Evolutionary conservation across 108 stramenopile species (phyloP), one percentile per base, ranked within the genome.

Genomic region (Cyclotella choctawhatcheeana): DNA sequence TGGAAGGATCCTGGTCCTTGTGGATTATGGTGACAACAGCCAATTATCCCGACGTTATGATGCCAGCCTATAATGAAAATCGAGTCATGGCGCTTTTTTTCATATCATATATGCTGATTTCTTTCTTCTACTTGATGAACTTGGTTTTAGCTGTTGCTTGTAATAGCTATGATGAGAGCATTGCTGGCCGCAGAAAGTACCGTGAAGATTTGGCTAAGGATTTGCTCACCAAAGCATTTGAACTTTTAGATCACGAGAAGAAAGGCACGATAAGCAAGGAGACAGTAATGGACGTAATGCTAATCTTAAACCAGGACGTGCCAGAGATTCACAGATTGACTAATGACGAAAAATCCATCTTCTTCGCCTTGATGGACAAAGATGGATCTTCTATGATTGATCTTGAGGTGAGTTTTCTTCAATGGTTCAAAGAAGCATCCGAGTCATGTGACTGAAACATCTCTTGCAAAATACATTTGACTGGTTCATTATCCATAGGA

Each of bases 1-100:
- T 84, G 0, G 89, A 90, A 61, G 79, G 77, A 6, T 59, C 89
- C 47, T 88, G 82, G 84, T 85, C 86, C 0, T 48, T 92, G 2
- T 92, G 88, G 87, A 90, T 88, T 50, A 83, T 82, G 33, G 74
- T 91, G 1, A 94, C 93, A 0, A 94, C 93, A 13, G 93, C 88
- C 12, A 94, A 90, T 61, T 94, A 90, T 58, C 93, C 93, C 0
- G 92, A 90, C 61, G 84, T 92, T 12, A 88, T 88, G 86, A 94
- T 91, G 90, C 81, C 86, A 20, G 74, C 83, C 4, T 94, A 90
- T 82, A 91, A 89, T 55, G 64, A 84, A 37, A 81, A 89, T 64
- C 79, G 90, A 27, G 58, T 85, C 31, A 65, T 76, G n/a, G 82
- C 76, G 29, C 12, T 90, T 20, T 94, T 77, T 69, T 94, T 90